Conservation (phyloP, 768 basidiomycete genomes). For the Paxillus rubicundulus region DNA sequence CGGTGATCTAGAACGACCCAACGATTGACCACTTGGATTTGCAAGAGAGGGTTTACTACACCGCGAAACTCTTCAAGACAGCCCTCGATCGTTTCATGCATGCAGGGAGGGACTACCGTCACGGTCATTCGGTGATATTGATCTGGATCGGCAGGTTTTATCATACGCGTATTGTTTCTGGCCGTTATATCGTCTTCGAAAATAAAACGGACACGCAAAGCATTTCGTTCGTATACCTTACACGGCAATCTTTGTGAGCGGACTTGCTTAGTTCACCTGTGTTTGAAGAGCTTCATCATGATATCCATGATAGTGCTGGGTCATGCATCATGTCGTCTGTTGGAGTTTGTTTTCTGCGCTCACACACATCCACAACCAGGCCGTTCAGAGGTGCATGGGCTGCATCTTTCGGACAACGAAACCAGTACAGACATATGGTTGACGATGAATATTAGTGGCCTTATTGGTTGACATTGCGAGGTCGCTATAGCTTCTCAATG, state of each 20-base stretch:
- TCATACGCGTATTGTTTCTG: slow-evolving; percentile 22
- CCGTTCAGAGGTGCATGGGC: too few species aligned
- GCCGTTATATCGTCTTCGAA: slow-evolving; percentile 25
- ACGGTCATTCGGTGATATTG: slow-evolving; percentile 9
- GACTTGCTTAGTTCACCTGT: too few species aligned
- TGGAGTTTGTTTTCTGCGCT: too few species aligned
- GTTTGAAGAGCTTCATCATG: too few species aligned
- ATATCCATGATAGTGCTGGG: too few species aligned
- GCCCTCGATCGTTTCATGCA: slow-evolving; percentile 21
- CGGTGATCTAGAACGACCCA: slow-evolving; percentile 26
- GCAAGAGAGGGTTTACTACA: slow-evolving; percentile 21
- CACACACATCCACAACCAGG: too few species aligned
- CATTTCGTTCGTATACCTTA: slow-evolving; percentile 5
- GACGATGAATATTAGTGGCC: too few species aligned
- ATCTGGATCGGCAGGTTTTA: slow-evolving; percentile 16
- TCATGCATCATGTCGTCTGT: too few species aligned
- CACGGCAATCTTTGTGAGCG: not conserved
- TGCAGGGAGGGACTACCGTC: slow-evolving; percentile 22
- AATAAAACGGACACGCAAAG: slow-evolving; percentile 16
- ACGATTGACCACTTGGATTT: slow-evolving; percentile 21
- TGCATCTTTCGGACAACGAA: too few species aligned
- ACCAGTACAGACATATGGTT: too few species aligned
- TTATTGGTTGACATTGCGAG: too few species aligned
- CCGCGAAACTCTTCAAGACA: slow-evolving; percentile 17
- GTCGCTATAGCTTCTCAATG: too few species aligned